Conservation (phyloP, 257 asterid species). For the Penstemon eatonii region DNA sequence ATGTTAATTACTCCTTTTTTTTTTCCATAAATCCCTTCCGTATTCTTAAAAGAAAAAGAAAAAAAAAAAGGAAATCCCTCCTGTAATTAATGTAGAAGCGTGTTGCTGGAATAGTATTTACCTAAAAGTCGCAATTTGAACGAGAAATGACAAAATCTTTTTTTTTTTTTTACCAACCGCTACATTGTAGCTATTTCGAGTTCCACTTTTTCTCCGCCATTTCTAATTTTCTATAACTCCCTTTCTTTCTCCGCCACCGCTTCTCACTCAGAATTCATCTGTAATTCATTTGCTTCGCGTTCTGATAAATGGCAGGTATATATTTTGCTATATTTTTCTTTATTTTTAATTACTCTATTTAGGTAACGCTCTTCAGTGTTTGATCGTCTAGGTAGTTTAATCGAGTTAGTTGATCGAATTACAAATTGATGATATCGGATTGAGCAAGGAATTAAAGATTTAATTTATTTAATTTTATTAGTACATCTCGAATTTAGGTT, state of each 20-base stretch:
- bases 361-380: neutral
- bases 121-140: neutral
- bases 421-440: too few species aligned
- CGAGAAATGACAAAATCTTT: constrained; percentile 3
- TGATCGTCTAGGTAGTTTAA: too few species aligned
- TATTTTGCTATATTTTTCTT: neutral
- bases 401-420: too few species aligned
- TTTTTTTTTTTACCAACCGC: constrained; percentile 16
- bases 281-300: neutral
- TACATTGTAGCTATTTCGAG: neutral
- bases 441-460: too few species aligned
- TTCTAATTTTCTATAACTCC: neutral
- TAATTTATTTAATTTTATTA: too few species aligned
- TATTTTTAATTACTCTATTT: neutral
- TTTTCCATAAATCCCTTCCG: too few species aligned
- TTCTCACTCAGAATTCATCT: neutral
- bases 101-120: neutral
- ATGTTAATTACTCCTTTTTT: too few species aligned
- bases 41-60: too few species aligned
- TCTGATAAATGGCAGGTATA: constrained; percentile 6
- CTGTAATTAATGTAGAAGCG: neutral
- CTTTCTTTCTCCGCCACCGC: neutral
- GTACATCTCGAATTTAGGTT: neutral
- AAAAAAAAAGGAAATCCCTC: too few species aligned
- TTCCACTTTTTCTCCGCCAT: neutral